Evolutionary conservation across 768 basidiomycete genomes (phyloP).

Genomic region (Pulveroboletus sp.): DNA sequence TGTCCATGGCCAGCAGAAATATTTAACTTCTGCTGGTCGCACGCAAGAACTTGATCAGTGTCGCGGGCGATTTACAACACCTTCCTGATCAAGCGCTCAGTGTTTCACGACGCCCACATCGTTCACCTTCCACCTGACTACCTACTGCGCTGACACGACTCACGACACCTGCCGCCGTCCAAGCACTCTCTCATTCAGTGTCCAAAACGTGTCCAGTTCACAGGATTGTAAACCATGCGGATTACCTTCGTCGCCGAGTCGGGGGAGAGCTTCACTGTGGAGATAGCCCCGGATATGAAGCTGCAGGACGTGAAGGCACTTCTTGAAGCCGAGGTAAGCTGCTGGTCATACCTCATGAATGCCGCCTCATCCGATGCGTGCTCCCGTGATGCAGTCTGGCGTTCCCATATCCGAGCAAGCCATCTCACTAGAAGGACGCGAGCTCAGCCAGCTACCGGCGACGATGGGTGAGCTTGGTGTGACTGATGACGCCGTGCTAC

Average conservation of each 20-base stretch:
- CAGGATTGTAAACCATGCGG: constrained; percentile 44
- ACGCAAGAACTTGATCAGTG: neutral
- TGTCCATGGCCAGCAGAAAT: constrained; percentile 4
- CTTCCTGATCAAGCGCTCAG: constrained; percentile 23
- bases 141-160: constrained; percentile 2
- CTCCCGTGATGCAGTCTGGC: constrained; percentile 50
- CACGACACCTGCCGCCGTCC: neutral
- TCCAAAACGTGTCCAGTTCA: neutral
- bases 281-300: constrained; percentile 88
- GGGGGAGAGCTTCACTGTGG: constrained; percentile 61
- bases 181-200: neutral
- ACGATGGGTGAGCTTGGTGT: constrained; percentile 69
- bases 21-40: constrained; percentile 10
- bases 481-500: constrained; percentile 54
- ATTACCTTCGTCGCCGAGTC: constrained; percentile 68
- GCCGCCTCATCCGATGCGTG: neutral
- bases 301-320: constrained; percentile 90
- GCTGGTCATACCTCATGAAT: neutral
- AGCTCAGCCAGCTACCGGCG: constrained; percentile 58
- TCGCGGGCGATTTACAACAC: constrained; percentile 9
- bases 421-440: constrained; percentile 61
- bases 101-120: neutral
- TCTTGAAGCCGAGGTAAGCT: constrained; percentile 90
- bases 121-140: neutral
- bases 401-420: constrained; percentile 70